Conservation (phyloP, 164 flowering plant species). For the Berberis vulgaris region DNA sequence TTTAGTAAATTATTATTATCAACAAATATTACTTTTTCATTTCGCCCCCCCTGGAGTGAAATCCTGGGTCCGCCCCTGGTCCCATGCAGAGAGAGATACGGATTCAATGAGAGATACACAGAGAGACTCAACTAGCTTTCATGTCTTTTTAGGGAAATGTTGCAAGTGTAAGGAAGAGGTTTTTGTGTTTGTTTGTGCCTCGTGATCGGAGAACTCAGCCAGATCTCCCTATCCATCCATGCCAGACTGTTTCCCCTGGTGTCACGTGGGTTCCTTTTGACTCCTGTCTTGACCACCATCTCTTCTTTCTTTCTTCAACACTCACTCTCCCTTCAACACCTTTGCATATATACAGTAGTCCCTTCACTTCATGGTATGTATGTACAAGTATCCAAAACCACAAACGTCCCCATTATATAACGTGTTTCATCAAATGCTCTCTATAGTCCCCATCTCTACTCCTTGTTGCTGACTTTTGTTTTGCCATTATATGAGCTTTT, state of each 20-base stretch:
- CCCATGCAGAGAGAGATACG: too few species aligned
- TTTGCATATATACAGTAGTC: background rate
- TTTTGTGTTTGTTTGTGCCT: background rate
- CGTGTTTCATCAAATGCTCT: background rate
- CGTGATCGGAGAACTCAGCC: conserved; percentile 7
- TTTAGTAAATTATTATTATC: too few species aligned
- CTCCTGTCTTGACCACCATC: background rate
- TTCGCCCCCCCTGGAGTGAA: too few species aligned
- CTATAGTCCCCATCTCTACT: too few species aligned
- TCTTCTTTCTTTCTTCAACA: background rate
- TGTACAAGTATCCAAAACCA: too few species aligned
- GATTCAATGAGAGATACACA: too few species aligned
- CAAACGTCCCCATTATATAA: background rate
- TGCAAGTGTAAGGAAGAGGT: too few species aligned
- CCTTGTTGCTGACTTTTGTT: conserved; percentile 9
- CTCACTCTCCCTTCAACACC: background rate
- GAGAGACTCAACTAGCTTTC: too few species aligned
- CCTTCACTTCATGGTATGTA: too few species aligned
- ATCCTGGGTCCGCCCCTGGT: too few species aligned
- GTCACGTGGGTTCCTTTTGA: conserved; percentile 12
- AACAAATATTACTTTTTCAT: too few species aligned
- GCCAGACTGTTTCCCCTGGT: conserved; percentile 5
- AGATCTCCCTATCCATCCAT: conserved; percentile 1
- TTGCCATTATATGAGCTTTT: conserved; percentile 5
- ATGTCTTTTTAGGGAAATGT: too few species aligned